Conservation (phyloP, 1,139 yeast genomes). For the Debaryomycetaceae sp. region DNA sequence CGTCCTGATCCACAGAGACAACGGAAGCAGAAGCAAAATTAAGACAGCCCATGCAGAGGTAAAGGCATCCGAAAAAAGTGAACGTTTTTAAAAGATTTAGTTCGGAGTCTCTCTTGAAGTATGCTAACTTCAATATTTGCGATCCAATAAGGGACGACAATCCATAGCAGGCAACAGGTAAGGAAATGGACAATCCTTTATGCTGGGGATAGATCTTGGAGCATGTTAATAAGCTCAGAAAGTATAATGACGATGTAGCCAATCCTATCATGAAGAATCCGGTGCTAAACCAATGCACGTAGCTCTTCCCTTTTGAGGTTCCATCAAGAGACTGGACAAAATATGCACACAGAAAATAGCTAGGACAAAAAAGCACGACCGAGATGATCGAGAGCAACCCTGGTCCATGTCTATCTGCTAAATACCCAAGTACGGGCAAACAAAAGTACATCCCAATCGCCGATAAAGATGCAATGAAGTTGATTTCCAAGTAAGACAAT, state of each 20-base stretch:
- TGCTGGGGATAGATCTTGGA: slow-evolving; percentile 74
- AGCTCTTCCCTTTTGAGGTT: slow-evolving; percentile 4
- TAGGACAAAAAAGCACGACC: slow-evolving; percentile 64
- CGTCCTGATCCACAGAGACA: slow-evolving; percentile 59
- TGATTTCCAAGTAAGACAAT: slow-evolving; percentile 68
- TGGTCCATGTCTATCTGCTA: slow-evolving; percentile 85
- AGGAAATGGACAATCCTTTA: slow-evolving; percentile 78
- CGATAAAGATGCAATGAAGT: slow-evolving; percentile 70
- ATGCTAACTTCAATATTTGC: slow-evolving; percentile 44
- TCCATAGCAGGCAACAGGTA: slow-evolving; percentile 88
- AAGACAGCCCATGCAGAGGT: slow-evolving; percentile 51
- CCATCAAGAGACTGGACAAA: slow-evolving; percentile 7
- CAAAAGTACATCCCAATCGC: slow-evolving; percentile 84
- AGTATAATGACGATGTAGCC: slow-evolving; percentile 79
- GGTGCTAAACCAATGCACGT: slow-evolving; percentile 22
- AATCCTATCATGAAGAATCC: slow-evolving; percentile 61
- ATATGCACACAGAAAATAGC: slow-evolving; percentile 50
- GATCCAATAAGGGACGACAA: slow-evolving; percentile 67
- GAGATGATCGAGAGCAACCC: slow-evolving; percentile 65
- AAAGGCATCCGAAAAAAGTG: slow-evolving; percentile 52
- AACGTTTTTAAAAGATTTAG: slow-evolving; percentile 57
- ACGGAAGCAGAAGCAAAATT: slow-evolving; percentile 63
- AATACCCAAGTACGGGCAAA: slow-evolving; percentile 76
- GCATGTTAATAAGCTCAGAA: slow-evolving; percentile 75
- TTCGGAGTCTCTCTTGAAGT: slow-evolving; percentile 27